Evolutionary conservation across 192 early-diverging fungal species (phyloP).

Genomic region (Coemansia interrupta): DNA sequence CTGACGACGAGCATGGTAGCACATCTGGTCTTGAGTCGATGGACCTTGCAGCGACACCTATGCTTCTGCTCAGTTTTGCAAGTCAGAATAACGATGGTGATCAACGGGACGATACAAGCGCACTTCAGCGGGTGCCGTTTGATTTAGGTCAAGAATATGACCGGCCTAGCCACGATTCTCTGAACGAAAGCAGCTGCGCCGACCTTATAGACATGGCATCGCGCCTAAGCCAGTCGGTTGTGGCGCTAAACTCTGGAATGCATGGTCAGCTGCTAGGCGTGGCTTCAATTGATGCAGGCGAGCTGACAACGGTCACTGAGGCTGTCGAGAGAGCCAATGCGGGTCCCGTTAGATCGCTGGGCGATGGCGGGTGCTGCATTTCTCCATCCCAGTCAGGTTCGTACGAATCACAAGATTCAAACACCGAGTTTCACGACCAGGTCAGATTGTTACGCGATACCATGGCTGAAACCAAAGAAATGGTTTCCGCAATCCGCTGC

Average conservation of each 20-base stretch:
- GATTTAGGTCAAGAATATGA: constrained; percentile 8
- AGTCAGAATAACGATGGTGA: constrained; percentile 12
- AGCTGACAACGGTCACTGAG: not conserved
- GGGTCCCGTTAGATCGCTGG: constrained; percentile 3
- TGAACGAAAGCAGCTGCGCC: constrained; percentile 14
- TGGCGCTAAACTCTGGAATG: constrained; percentile 30
- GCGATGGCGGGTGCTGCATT: not conserved
- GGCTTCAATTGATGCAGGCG: not conserved
- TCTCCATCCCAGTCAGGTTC: no score
- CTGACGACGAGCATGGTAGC: not conserved
- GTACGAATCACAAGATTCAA: not conserved
- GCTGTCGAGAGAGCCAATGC: constrained; percentile 14
- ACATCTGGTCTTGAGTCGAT: not conserved
- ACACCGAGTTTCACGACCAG: constrained; percentile 32
- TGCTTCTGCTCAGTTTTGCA: constrained; percentile 19
- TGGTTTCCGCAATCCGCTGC: constrained; percentile 32
- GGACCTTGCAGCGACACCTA: constrained; percentile 6
- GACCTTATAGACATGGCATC: constrained; percentile 37
- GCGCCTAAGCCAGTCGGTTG: constrained; percentile 32
- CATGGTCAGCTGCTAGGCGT: constrained; percentile 18
- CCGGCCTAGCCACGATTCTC: not conserved
- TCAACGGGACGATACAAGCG: not conserved
- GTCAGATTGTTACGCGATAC: constrained; percentile 41
- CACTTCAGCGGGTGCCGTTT: constrained; percentile 6
- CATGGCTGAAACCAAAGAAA: constrained; percentile 43